These are phyloP conservation scores for Ettlia oleoabundans DNA, from an alignment of 139 green algal species.

Conservation along the genomic window DNA sequence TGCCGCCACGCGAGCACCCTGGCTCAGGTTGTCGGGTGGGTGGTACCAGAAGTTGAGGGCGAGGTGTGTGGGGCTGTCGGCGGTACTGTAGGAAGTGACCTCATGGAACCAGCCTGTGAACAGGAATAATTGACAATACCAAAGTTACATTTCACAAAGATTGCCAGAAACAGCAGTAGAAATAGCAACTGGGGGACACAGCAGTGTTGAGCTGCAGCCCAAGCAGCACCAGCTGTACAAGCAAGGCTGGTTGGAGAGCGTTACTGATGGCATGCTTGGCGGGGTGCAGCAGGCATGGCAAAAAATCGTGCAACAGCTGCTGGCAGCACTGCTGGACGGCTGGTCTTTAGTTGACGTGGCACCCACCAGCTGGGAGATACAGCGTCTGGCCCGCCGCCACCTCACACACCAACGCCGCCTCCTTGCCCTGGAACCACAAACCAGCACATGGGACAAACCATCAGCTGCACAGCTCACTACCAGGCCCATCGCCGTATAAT, in stretches of 20 bases:
- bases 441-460: too few relatives aligned
- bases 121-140: too few relatives aligned
- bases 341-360: neutral
- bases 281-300: too few relatives aligned
- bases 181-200: too few relatives aligned
- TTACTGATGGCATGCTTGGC: too few relatives aligned
- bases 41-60: conserved; percentile 90
- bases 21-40: conserved; percentile 78
- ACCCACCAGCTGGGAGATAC: conserved; percentile 72
- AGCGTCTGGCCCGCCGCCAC: conserved; percentile 71
- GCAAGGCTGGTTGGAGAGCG: too few relatives aligned
- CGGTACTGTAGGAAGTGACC: conserved; percentile 59
- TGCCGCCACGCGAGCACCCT: conserved; percentile 25
- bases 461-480: neutral
- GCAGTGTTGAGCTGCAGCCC: too few relatives aligned
- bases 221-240: too few relatives aligned
- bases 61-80: conserved; percentile 57
- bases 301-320: neutral
- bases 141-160: too few relatives aligned
- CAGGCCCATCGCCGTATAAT: neutral
- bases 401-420: conserved; percentile 52
- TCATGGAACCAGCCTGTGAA: conserved; percentile 88
- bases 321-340: neutral
- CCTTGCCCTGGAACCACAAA: conserved; percentile 37
- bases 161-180: too few relatives aligned